Evolutionary conservation across 164 flowering plant genomes (phyloP).

Genomic region (Aristolochia contorta): DNA sequence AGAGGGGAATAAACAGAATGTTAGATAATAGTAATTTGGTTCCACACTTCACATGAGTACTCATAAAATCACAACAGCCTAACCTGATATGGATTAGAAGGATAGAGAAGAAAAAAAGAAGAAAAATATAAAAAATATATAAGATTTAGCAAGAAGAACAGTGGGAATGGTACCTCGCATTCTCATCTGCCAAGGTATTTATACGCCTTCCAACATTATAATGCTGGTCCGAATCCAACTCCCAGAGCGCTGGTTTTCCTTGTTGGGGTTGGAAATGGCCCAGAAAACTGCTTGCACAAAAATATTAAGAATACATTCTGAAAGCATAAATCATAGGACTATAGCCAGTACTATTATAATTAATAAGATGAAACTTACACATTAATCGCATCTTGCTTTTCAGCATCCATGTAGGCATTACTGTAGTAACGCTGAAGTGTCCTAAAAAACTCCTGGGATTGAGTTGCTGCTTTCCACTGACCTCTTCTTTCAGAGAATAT

Average conservation of each 20-base stretch:
- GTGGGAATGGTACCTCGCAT: conserved; percentile 32
- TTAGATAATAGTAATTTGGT: not conserved
- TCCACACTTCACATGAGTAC: not conserved
- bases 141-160: not conserved
- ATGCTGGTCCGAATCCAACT: conserved; percentile 77
- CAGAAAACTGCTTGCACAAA: conserved; percentile 50
- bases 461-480: conserved; percentile 88
- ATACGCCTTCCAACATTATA: conserved; percentile 39
- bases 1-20: not conserved
- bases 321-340: not conserved
- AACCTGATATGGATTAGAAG: not conserved
- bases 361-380: conserved; percentile 42
- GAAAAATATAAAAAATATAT: not conserved
- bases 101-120: not conserved
- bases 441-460: conserved; percentile 80
- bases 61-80: not conserved
- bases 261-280: conserved; percentile 84
- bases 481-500: conserved; percentile 88
- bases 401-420: conserved; percentile 89
- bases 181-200: conserved; percentile 29
- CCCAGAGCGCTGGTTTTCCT: conserved; percentile 84
- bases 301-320: not conserved
- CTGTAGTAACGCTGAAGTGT: conserved; percentile 78
- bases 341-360: not conserved
- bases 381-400: conserved; percentile 90